phyloP scores from a whole-genome alignment of 2,329 filamentous ascomycete species.

The Ascochyta koolunga region DNA sequence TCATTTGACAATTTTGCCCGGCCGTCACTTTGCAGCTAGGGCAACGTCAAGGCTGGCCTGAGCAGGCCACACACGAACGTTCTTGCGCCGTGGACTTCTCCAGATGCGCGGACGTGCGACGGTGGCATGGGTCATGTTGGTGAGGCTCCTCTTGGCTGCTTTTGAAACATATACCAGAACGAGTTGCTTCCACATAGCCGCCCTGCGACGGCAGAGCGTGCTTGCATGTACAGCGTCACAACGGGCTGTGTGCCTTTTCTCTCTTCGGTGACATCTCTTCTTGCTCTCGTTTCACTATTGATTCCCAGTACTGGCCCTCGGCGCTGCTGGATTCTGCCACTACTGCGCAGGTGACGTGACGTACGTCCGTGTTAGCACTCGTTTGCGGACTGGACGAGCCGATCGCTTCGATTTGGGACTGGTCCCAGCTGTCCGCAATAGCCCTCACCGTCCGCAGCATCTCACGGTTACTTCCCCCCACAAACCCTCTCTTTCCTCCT shows the following conservation, averaged over 20 bases:
- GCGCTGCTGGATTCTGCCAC: constrained; percentile 26
- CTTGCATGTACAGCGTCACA: constrained; percentile 18
- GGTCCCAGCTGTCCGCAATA: constrained; percentile 28
- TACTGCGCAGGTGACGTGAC: constrained; percentile 31
- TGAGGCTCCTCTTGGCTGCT: constrained; percentile 14
- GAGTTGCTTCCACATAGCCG: constrained; percentile 30
- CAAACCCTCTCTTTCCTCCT: constrained; percentile 26
- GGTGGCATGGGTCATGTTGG: constrained; percentile 15
- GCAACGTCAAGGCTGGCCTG: constrained; percentile 5
- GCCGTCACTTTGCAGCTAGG: not conserved
- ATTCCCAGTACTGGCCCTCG: constrained; percentile 14
- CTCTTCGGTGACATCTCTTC: not conserved
- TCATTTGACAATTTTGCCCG: constrained; percentile 8
- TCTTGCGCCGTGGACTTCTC: constrained; percentile 5
- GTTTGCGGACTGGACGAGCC: constrained; percentile 34
- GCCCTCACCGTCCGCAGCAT: constrained; percentile 24
- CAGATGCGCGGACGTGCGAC: constrained; percentile 13
- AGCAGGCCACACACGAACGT: constrained; percentile 14
- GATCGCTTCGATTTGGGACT: constrained; percentile 31
- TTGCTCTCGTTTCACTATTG: constrained; percentile 11
- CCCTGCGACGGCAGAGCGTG: constrained; percentile 27
- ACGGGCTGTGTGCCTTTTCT: not conserved
- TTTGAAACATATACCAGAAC: constrained; percentile 34
- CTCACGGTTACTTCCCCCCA: constrained; percentile 21
- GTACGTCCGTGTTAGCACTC: constrained; percentile 33